phyloP scores from a whole-genome alignment of 169 alveolate genomes.

The Plasmodium berghei region DNA sequence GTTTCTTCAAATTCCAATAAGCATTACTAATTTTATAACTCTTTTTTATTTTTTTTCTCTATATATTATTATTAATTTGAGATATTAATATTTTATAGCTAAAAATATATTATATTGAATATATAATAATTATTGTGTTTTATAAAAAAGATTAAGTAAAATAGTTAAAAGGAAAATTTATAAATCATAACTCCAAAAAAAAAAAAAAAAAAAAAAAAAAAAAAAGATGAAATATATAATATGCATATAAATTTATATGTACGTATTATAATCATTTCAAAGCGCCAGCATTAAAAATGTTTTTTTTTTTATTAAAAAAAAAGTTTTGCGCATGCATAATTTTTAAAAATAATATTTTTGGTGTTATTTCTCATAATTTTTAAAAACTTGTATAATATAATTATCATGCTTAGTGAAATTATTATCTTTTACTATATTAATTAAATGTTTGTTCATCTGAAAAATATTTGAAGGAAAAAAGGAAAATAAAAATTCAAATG shows the following conservation, averaged over 20 bases:
- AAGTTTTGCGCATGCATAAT: conserved; percentile 71
- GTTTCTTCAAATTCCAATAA: conserved; percentile 16
- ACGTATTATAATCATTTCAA: background rate
- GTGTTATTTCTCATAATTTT: conserved; percentile 23
- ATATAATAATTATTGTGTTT: conserved; percentile 10
- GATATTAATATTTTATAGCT: background rate
- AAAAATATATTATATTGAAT: conserved; percentile 18
- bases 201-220: conserved; percentile 1
- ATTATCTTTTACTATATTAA: conserved; percentile 53
- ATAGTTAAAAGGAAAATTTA: background rate
- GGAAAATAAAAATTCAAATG: background rate
- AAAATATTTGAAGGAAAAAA: conserved; percentile 15
- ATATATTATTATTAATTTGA: background rate
- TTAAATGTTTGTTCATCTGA: conserved; percentile 58
- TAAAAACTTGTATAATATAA: conserved; percentile 74
- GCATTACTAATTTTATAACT: conserved; percentile 12
- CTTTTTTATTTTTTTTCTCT: conserved; percentile 4
- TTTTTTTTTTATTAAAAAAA: conserved; percentile 39
- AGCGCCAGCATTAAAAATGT: background rate
- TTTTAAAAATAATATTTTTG: background rate
- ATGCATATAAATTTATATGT: conserved; percentile 1
- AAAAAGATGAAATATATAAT: background rate
- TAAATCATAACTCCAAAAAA: conserved; percentile 8
- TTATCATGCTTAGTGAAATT: conserved; percentile 52
- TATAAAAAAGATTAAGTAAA: background rate